These are phyloP conservation scores for Xylaria curta DNA, from an alignment of 495 filamentous ascomycete genomes.

Conservation along the genomic window DNA sequence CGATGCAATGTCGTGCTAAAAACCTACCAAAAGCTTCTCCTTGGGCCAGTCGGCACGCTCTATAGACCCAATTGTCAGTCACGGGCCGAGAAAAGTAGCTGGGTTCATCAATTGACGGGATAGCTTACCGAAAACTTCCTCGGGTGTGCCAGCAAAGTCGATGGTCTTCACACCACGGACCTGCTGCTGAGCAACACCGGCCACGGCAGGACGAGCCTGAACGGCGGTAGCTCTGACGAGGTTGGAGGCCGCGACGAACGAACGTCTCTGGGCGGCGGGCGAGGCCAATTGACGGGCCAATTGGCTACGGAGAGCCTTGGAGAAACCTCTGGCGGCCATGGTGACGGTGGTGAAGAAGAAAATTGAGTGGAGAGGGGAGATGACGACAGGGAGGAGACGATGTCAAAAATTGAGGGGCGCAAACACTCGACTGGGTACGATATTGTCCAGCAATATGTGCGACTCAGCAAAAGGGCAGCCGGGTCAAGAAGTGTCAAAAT, in stretches of 20 bases:
- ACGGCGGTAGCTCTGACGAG: constrained; percentile 60
- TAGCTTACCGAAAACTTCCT: constrained; percentile 84
- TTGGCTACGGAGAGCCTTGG: constrained; percentile 77
- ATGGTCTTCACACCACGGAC: constrained; percentile 81
- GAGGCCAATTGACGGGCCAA: constrained; percentile 75
- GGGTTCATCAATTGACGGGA: neutral
- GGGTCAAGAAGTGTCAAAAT: neutral
- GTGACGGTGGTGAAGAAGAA: constrained; percentile 40
- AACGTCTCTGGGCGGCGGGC: constrained; percentile 70
- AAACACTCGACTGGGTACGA: neutral
- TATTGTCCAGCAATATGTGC: constrained; percentile 29
- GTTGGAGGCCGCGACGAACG: constrained; percentile 71
- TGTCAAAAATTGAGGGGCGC: constrained; percentile 30
- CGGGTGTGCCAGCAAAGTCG: constrained; percentile 92
- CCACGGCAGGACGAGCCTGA: constrained; percentile 58
- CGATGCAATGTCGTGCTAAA: constrained; percentile 19
- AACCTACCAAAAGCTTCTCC: constrained; percentile 90
- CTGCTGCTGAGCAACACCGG: constrained; percentile 63
- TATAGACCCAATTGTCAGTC: constrained; percentile 39
- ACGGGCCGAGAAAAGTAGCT: neutral
- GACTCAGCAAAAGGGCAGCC: neutral
- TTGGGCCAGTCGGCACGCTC: constrained; percentile 98
- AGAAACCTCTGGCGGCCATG: constrained; percentile 89
- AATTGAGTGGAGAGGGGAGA: constrained; percentile 43
- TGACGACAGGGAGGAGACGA: constrained; percentile 19